Conservation (phyloP, 495 filamentous ascomycete species). For the Aspergillus diversus region DNA sequence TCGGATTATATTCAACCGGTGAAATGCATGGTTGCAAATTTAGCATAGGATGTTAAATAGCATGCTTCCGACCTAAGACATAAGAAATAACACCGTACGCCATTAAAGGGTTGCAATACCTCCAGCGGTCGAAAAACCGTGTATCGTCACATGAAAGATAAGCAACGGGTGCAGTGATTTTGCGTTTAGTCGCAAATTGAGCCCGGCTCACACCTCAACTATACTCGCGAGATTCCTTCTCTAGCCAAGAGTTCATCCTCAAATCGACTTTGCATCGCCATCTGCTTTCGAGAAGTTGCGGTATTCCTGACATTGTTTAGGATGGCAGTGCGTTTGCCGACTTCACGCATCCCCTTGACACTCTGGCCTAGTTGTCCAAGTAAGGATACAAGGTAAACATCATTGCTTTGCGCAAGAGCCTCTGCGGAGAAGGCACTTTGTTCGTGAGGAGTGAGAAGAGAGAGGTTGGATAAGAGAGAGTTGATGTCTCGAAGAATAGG, state of each 20-base stretch:
- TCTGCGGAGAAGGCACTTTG: slow-evolving; percentile 63
- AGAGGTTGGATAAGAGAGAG: slow-evolving; percentile 56
- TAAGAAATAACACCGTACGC: too few species aligned
- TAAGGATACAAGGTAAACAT: slow-evolving; percentile 74
- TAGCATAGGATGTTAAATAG: too few species aligned
- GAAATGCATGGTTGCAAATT: too few species aligned
- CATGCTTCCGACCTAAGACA: too few species aligned
- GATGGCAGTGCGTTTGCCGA: slow-evolving; percentile 72
- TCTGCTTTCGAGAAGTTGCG: slow-evolving; percentile 28
- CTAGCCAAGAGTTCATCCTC: slow-evolving; percentile 32
- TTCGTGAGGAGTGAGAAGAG: slow-evolving; percentile 53
- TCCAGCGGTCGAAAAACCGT: too few species aligned
- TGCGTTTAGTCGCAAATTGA: neutral
- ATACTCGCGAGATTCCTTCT: slow-evolving; percentile 16
- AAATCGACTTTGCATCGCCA: slow-evolving; percentile 27
- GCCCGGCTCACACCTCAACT: slow-evolving; percentile 4
- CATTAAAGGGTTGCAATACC: too few species aligned
- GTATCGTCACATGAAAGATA: too few species aligned
- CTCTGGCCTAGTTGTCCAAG: slow-evolving; percentile 70
- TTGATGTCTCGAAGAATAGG: slow-evolving; percentile 61
- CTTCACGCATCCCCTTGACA: slow-evolving; percentile 64
- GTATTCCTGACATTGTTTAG: slow-evolving; percentile 55
- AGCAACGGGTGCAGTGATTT: neutral
- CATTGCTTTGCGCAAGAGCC: slow-evolving; percentile 72
- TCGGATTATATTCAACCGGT: too few species aligned